Evolutionary conservation across 2,329 filamentous ascomycete genomes (phyloP), one percentile per base, ranked within the genome.

Genomic region (Beauveria bassiana): DNA sequence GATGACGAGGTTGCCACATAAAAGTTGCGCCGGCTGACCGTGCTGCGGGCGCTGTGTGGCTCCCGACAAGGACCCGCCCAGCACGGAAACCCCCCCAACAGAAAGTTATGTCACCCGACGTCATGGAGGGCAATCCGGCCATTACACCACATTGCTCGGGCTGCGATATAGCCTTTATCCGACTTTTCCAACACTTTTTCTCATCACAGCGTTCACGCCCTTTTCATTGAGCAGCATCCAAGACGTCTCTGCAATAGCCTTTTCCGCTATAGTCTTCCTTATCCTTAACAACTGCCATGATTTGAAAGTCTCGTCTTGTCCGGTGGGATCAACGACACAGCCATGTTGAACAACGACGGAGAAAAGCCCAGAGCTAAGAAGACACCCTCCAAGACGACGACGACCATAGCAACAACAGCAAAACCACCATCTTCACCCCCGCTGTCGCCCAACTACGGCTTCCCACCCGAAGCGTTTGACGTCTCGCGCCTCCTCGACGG

Each of bases 401-500:
- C 40, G 18, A 10, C 34, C 2, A n/a, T 34, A 16, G 6, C 2
- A 16, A 38, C 34, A 38, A 16, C 12, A 38, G 16, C 14, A 38
- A 16, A 38, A 16, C 5, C 5, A 6, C 1, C 56, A 16, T 10
- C 47, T 8, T 18, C n/a, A 3, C 2, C 34, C 5, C 31, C 56
- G 7, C 18, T 51, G 56, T 9, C 54, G 24, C 63, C 68, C 28
- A 65, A 61, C 45, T 85, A 86, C 66, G 87, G 86, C 66, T 87
- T 86, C 69, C 78, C 81, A 5, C 71, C 78, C 46, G 80, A 87
- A 65, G 84, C 82, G 51, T 92, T 88, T 75, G 88, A 95, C 73
- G 79, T 82, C 64, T 80, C 81, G 18, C 78, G 77, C 43, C 81
- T 97, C 22, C 93, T 92, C n/a, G 92, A 96, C 73, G 85, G 81